phyloP scores from a whole-genome alignment of 768 basidiomycete species.

The Podaxis sp. region DNA sequence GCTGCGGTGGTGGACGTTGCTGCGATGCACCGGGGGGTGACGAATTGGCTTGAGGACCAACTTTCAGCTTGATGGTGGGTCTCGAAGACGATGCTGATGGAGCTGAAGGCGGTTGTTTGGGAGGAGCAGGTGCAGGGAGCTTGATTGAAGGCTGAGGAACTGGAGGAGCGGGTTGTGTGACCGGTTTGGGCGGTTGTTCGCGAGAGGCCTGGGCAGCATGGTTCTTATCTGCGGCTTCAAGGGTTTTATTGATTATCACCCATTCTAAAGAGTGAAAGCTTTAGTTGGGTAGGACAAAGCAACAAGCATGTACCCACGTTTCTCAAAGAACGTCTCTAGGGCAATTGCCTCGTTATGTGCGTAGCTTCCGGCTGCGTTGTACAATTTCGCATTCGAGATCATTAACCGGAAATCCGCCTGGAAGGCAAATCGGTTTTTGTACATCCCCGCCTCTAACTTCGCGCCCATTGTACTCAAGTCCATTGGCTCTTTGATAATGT shows the following conservation, averaged over 20 bases:
- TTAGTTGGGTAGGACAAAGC: conserved; percentile 1
- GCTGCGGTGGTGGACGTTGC: conserved; percentile 33
- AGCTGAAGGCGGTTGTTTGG: conserved; percentile 22
- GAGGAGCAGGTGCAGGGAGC: conserved; percentile 42
- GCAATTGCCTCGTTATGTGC: conserved; percentile 75
- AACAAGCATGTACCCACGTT: conserved; percentile 53
- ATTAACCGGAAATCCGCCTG: conserved; percentile 86
- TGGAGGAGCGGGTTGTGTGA: not conserved
- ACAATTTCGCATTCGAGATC: conserved; percentile 82
- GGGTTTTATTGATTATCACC: conserved; percentile 82
- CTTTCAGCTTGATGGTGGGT: conserved; percentile 69
- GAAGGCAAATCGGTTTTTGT: conserved; percentile 82
- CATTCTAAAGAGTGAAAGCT: conserved; percentile 58
- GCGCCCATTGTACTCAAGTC: conserved; percentile 87
- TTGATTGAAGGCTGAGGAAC: conserved; percentile 28
- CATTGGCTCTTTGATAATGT: conserved; percentile 91
- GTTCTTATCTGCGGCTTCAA: conserved; percentile 63
- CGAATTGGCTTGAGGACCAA: conserved; percentile 41
- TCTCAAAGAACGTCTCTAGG: conserved; percentile 83
- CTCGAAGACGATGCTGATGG: conserved; percentile 37
- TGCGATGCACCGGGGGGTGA: conserved; percentile 29
- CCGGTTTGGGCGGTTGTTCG: conserved; percentile 12
- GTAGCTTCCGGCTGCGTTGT: conserved; percentile 72
- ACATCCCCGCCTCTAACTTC: conserved; percentile 85
- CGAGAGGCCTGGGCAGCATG: conserved; percentile 25